Base-by-base conservation (phyloP, 2,329 filamentous ascomycete genomes). In the Colletotrichum eleusines region DNA sequence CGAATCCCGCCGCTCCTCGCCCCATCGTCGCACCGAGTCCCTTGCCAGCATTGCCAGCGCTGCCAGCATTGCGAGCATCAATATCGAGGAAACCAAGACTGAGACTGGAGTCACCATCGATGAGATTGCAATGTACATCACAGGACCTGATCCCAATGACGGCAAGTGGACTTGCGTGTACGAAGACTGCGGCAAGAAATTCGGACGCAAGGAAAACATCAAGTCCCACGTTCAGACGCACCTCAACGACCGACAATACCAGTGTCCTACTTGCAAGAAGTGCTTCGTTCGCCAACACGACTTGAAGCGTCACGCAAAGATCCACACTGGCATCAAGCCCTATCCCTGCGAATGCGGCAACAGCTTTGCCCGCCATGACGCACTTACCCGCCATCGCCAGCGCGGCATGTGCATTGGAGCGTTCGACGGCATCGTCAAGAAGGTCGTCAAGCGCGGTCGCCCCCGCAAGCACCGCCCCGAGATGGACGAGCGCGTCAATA, bases 221-320 rank as follows among this genome's bases (percentile, higher is more conserved):
- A 97, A 97, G 80, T 97, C 95, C 0, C 96, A 99, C 80, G 94
- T 99, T 18, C 96, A 99, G 82, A 99, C 96, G 4, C 96, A 99
- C 81, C 91, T 99, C 74, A 96, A 97, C 76, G 96, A 99, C 80
- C 89, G 96, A 58, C 96, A 98, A 79, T 99, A 94, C 83, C 92
- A 94, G 80, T 99, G 96, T 82, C 94, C 95, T 55, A 91, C 93
- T 66, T 99, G 96, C 84, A 88, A 92, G 63, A 98, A 98, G 83
- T 95, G 94, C 82, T 99, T 99, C 79, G 96, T 98, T 51, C 92
- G 96, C 46, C 95, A 97, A 76, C 96, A 99, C 80, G 96, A 99
- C 80, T 90, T 98, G 72, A 99, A 98, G 85, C 91, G 96, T 72
- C 96, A 99, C 79, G 92, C 95, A 75, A 98, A 98, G 84, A 99